phyloP scores from a whole-genome alignment of 2,329 filamentous ascomycete genomes.

The Ambrosiella beaveri region DNA sequence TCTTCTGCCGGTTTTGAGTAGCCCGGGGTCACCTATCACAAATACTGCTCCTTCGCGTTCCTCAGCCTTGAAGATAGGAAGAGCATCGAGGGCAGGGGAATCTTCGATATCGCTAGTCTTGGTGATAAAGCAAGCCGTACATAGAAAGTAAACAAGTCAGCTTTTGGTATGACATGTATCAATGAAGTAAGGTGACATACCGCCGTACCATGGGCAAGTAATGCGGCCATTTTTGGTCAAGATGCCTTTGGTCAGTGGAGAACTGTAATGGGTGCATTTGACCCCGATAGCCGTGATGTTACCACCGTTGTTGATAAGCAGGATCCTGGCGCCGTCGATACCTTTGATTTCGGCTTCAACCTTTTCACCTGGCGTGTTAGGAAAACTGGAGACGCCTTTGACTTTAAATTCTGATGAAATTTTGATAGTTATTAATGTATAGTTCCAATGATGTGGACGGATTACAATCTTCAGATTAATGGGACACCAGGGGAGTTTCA shows the following conservation, averaged over 20 bases:
- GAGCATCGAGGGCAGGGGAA: constrained; percentile 73
- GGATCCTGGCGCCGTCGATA: constrained; percentile 66
- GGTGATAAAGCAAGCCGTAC: constrained; percentile 74
- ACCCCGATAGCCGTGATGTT: constrained; percentile 64
- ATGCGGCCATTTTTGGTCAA: constrained; percentile 65
- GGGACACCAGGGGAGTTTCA: background rate
- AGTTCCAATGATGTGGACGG: background rate
- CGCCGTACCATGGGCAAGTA: constrained; percentile 93
- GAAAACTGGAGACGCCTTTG: constrained; percentile 58
- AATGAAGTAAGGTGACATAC: constrained; percentile 30
- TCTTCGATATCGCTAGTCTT: constrained; percentile 87
- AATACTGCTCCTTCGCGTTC: constrained; percentile 74
- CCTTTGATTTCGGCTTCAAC: constrained; percentile 82
- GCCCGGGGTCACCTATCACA: constrained; percentile 60
- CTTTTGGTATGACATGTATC: background rate
- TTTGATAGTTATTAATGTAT: background rate
- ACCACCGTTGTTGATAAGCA: constrained; percentile 64
- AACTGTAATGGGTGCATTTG: constrained; percentile 85
- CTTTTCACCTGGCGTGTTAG: constrained; percentile 49
- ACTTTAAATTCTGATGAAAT: constrained; percentile 43
- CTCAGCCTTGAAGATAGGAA: constrained; percentile 64
- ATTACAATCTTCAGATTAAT: background rate
- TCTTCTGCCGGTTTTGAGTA: constrained; percentile 58
- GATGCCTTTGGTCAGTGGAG: constrained; percentile 72
- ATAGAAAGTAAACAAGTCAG: constrained; percentile 4